These are phyloP conservation scores for Aristolochia fimbriata DNA, from an alignment of 164 flowering plant species.

Conservation along the genomic window DNA sequence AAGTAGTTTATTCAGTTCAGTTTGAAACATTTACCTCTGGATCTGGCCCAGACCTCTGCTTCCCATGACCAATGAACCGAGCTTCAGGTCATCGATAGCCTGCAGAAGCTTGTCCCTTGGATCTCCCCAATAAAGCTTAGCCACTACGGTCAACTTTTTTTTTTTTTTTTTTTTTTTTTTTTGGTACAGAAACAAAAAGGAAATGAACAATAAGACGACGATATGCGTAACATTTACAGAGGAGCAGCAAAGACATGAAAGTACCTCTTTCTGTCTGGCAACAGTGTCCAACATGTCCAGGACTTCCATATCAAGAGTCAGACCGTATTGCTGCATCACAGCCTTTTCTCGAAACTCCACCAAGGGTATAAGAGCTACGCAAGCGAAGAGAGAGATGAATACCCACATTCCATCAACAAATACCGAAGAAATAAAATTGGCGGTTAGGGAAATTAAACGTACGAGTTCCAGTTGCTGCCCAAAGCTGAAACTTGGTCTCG, in stretches of 20 bases:
- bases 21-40: conserved; percentile 25
- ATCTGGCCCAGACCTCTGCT: conserved; percentile 59
- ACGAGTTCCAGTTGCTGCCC: conserved; percentile 60
- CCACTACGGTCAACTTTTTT: conserved; percentile 33
- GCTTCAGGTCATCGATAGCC: conserved; percentile 35
- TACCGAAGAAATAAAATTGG: not conserved
- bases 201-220: not conserved
- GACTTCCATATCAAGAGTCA: conserved; percentile 37
- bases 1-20: not conserved
- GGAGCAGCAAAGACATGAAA: not conserved
- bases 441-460: conserved; percentile 4
- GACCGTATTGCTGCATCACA: conserved; percentile 38
- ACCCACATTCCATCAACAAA: not conserved
- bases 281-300: conserved; percentile 49
- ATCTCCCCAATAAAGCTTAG: conserved; percentile 76
- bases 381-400: not conserved
- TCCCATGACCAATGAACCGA: conserved; percentile 55
- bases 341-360: conserved; percentile 41
- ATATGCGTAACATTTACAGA: not conserved
- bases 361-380: conserved; percentile 57
- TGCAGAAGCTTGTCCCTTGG: conserved; percentile 49
- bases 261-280: conserved; percentile 40
- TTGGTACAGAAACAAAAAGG: not conserved
- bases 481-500: conserved; percentile 34
- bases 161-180: no score